Percentiles rank a stretch among this genome's conserved stretches.
Conservation (phyloP, 2,329 filamentous ascomycete genomes). For the Epichloe brachyelytri region DNA sequence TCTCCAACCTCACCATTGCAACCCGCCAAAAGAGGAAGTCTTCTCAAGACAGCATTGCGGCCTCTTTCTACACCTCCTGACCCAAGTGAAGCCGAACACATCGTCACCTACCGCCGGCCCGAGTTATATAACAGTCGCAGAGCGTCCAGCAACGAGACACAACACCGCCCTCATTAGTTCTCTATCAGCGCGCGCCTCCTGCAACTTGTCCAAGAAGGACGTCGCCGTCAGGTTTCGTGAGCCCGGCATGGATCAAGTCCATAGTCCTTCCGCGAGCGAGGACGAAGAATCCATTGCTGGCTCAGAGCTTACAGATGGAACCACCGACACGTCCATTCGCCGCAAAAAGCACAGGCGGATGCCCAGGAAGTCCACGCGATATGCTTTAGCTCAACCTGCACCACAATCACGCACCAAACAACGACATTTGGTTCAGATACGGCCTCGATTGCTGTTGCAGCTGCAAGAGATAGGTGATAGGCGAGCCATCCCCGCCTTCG, state of each 20-base stretch:
- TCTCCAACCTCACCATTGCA: slow-evolving; percentile 16
- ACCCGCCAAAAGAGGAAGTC: slow-evolving; percentile 23
- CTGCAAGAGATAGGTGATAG: slow-evolving; percentile 51
- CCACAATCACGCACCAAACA: slow-evolving; percentile 46
- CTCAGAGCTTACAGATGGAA: slow-evolving; percentile 33
- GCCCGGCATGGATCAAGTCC: slow-evolving; percentile 18
- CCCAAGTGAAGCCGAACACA: slow-evolving; percentile 9
- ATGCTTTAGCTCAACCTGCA: slow-evolving; percentile 55
- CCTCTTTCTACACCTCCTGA: slow-evolving; percentile 17
- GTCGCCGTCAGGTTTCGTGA: slow-evolving; percentile 35
- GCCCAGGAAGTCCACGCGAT: slow-evolving; percentile 46
- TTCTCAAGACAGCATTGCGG: slow-evolving; percentile 30
- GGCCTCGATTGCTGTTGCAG: slow-evolving; percentile 58
- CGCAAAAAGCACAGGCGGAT: slow-evolving; percentile 30
- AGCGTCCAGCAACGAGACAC: slow-evolving; percentile 2
- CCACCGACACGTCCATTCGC: slow-evolving; percentile 25
- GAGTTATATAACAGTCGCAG: neutral
- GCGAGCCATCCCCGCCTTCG: slow-evolving; percentile 54
- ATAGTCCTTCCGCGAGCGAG: slow-evolving; percentile 27
- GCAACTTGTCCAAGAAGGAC: slow-evolving; percentile 25
- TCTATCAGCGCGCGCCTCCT: slow-evolving; percentile 21
- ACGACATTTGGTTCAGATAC: slow-evolving; percentile 51
- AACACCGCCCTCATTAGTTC: slow-evolving; percentile 2
- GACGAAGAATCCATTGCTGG: slow-evolving; percentile 32
- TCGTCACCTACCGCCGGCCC: neutral